These are phyloP conservation scores for Kalanchoe fedtschenkoi DNA, from an alignment of 164 flowering plant genomes.

Conservation along the genomic window DNA sequence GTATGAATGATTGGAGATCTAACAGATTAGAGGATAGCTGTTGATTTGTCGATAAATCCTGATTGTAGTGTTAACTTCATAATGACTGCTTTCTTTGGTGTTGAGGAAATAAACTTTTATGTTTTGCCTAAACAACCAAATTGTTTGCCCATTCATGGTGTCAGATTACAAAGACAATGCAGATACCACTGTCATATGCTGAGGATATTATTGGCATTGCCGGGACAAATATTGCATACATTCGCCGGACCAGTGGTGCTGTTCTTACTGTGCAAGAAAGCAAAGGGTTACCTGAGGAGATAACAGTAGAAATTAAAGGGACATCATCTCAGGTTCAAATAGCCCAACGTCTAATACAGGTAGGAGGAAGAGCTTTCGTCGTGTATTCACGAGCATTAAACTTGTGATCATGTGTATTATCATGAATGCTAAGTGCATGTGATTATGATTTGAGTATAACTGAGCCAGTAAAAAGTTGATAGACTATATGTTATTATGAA, in stretches of 20 bases:
- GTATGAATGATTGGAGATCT: neutral
- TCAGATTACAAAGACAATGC: slow-evolving; percentile 85
- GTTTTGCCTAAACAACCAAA: neutral
- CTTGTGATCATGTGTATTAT: neutral
- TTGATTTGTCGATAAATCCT: neutral
- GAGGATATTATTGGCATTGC: slow-evolving; percentile 90
- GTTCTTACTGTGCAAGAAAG: slow-evolving; percentile 79
- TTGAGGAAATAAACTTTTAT: neutral
- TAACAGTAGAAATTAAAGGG: slow-evolving; percentile 86
- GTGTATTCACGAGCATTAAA: neutral
- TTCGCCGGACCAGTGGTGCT: slow-evolving; percentile 87
- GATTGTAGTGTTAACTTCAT: neutral
- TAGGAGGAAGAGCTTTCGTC: slow-evolving; percentile 7
- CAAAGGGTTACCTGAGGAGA: slow-evolving; percentile 71
- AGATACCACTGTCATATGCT: slow-evolving; percentile 81
- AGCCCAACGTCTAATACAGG: slow-evolving; percentile 90
- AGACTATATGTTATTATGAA: too few species aligned
- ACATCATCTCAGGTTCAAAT: slow-evolving; percentile 80
- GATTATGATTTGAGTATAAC: neutral
- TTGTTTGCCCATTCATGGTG: neutral
- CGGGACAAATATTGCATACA: slow-evolving; percentile 76
- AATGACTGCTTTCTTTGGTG: too few species aligned
- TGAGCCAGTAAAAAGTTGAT: too few species aligned
- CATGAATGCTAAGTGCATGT: neutral
- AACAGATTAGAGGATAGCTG: neutral